phyloP scores from a whole-genome alignment of 139 green algal species.

The Haematococcus sp. region DNA sequence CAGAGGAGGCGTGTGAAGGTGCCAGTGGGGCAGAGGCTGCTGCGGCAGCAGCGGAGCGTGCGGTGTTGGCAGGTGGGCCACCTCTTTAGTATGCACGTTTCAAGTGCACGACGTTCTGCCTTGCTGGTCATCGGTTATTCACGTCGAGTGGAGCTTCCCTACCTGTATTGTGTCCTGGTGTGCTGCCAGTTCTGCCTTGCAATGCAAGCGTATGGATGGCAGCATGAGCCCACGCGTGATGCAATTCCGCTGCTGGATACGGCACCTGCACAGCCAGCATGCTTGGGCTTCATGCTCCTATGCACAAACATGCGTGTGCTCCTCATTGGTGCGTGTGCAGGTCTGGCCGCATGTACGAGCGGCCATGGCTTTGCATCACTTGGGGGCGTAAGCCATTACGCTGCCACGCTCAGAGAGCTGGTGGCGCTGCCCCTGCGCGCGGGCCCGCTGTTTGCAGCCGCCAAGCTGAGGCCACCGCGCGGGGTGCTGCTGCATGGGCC shows the following conservation, averaged over 20 bases:
- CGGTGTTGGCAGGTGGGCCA: conserved; percentile 20
- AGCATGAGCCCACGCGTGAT: no score
- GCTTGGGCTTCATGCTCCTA: no score
- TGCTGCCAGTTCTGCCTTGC: no score
- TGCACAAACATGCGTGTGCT: no score
- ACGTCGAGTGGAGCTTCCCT: no score
- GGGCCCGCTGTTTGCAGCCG: conserved; percentile 40
- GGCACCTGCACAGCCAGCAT: no score
- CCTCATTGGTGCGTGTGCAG: conserved; percentile 12
- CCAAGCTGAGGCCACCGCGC: conserved; percentile 51
- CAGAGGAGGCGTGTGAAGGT: conserved; percentile 30
- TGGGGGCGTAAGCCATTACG: conserved; percentile 41
- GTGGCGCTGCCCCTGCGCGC: conserved; percentile 52
- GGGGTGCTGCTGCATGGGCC: conserved; percentile 82
- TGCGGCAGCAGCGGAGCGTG: conserved; percentile 35
- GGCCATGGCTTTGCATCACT: conserved; percentile 27
- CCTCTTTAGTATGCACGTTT: no score
- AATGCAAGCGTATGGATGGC: no score
- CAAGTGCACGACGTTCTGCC: no score
- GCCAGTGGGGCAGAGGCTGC: conserved; percentile 30
- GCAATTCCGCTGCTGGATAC: no score
- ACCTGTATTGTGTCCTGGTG: no score
- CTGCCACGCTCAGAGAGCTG: conserved; percentile 32
- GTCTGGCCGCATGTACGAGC: conserved; percentile 9
- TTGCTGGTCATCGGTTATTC: no score